Evolutionary conservation across 2,329 filamentous ascomycete species (phyloP).

Genomic region (Penicillium corylophilum): DNA sequence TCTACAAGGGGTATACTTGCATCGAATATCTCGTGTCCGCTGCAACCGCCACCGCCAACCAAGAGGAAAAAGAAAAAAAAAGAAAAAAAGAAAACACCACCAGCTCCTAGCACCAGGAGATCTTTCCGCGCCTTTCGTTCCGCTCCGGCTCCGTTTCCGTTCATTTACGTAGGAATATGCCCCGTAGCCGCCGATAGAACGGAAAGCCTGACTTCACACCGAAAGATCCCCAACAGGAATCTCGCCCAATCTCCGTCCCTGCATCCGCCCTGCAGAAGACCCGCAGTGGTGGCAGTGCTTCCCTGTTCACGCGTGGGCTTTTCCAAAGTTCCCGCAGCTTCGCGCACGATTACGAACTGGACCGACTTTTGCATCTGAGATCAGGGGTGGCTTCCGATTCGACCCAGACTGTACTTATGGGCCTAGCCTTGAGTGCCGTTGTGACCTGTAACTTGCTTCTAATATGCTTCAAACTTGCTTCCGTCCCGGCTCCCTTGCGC

Average conservation of each 20-base stretch:
- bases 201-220: background rate
- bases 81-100: background rate
- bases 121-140: background rate
- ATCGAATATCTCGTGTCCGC: constrained; percentile 20
- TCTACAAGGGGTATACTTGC: background rate
- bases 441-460: background rate
- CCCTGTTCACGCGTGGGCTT: constrained; percentile 3
- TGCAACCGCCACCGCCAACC: constrained; percentile 14
- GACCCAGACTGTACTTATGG: background rate
- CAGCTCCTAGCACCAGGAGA: background rate
- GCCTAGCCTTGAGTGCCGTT: background rate
- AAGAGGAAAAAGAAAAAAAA: constrained; percentile 6
- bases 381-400: constrained; percentile 1
- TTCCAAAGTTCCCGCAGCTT: background rate
- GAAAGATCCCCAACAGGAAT: background rate
- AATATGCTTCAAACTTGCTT: background rate
- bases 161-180: too few relatives aligned
- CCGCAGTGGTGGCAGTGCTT: constrained; percentile 6
- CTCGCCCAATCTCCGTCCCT: constrained; percentile 9
- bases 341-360: constrained; percentile 5
- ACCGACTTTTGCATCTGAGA: constrained; percentile 9
- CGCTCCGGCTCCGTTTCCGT: background rate
- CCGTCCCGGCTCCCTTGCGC: constrained; percentile 13
- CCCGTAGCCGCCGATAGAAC: too few relatives aligned
- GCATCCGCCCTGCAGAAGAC: constrained; percentile 16